A percentile compares a stretch with the other conserved stretches of the same genome.
Evolutionary conservation across 2,329 filamentous ascomycete species (phyloP).

Genomic region (Fusarium xyrophilum): DNA sequence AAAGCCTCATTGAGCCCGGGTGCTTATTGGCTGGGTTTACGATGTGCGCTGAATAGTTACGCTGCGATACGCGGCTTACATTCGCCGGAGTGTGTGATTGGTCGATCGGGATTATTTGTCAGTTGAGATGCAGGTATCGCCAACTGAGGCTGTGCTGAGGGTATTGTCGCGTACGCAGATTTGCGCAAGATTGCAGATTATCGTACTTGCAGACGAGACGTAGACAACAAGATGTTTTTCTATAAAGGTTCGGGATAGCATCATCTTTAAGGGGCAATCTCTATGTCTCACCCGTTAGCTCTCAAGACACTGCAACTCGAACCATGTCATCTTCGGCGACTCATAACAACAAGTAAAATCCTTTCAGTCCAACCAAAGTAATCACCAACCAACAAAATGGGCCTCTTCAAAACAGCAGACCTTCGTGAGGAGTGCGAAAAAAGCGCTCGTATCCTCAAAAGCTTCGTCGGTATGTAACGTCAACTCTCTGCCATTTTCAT

Average conservation of each 20-base stretch:
- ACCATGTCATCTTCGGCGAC: no score
- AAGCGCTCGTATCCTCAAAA: slow-evolving; percentile 1
- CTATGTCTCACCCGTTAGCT: no score
- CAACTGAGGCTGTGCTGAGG: background rate
- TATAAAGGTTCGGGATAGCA: background rate
- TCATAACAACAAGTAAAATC: no score
- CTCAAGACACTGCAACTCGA: no score
- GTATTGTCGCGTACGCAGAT: background rate
- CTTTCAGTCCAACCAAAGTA: no score
- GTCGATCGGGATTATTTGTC: background rate
- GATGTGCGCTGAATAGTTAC: background rate
- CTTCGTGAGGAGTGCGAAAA: slow-evolving; percentile 7
- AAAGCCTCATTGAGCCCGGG: fast-evolving
- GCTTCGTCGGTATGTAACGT: background rate
- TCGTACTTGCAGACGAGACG: fast-evolving
- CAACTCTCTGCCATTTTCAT: no score
- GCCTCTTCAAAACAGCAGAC: background rate
- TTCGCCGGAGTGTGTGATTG: background rate
- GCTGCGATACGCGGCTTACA: slow-evolving; percentile 1
- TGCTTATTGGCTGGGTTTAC: background rate
- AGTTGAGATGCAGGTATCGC: background rate
- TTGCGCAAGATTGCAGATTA: fast-evolving
- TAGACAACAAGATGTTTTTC: fast-evolving
- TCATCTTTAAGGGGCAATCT: no score
- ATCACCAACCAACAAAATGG: background rate